phyloP scores from a whole-genome alignment of 2,329 filamentous ascomycete genomes.

The Hyphodiscus sp. region DNA sequence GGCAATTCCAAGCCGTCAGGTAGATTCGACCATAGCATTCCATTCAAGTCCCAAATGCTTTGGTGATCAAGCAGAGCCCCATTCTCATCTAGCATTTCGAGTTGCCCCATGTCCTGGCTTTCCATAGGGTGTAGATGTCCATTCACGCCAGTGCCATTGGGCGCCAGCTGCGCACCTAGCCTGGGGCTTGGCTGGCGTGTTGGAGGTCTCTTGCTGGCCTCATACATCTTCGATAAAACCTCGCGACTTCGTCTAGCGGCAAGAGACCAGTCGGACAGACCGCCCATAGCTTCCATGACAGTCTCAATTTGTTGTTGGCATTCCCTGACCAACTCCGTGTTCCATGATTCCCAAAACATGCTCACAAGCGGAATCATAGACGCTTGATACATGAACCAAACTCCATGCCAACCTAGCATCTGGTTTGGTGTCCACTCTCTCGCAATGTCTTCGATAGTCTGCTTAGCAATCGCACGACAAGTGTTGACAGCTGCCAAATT shows the following conservation, averaged over 20 bases:
- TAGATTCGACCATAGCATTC: slow-evolving; percentile 45
- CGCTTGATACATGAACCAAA: slow-evolving; percentile 77
- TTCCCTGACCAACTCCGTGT: slow-evolving; percentile 25
- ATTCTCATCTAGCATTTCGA: slow-evolving; percentile 43
- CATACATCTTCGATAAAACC: slow-evolving; percentile 58
- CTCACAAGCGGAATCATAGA: slow-evolving; percentile 72
- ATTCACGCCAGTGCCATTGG: slow-evolving; percentile 9
- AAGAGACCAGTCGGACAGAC: slow-evolving; percentile 59
- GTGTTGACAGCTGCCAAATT: slow-evolving; percentile 62
- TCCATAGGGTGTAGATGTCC: slow-evolving; percentile 18
- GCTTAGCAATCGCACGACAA: slow-evolving; percentile 62
- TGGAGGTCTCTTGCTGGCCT: slow-evolving; percentile 37
- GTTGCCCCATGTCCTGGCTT: slow-evolving; percentile 31
- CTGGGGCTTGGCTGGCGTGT: slow-evolving; percentile 28
- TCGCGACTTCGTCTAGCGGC: slow-evolving; percentile 57
- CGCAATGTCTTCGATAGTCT: slow-evolving; percentile 67
- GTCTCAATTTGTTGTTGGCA: slow-evolving; percentile 54
- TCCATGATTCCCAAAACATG: slow-evolving; percentile 57
- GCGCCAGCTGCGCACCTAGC: slow-evolving; percentile 29
- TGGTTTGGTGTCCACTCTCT: slow-evolving; percentile 65
- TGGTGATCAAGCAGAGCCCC: slow-evolving; percentile 48
- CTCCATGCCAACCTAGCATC: slow-evolving; percentile 74
- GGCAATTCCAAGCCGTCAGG: slow-evolving; percentile 33
- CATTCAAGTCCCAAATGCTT: slow-evolving; percentile 50
- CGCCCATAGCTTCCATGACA: slow-evolving; percentile 53